Evolutionary conservation across 2,329 filamentous ascomycete species (phyloP).

Genomic region (Claviceps digitariae): DNA sequence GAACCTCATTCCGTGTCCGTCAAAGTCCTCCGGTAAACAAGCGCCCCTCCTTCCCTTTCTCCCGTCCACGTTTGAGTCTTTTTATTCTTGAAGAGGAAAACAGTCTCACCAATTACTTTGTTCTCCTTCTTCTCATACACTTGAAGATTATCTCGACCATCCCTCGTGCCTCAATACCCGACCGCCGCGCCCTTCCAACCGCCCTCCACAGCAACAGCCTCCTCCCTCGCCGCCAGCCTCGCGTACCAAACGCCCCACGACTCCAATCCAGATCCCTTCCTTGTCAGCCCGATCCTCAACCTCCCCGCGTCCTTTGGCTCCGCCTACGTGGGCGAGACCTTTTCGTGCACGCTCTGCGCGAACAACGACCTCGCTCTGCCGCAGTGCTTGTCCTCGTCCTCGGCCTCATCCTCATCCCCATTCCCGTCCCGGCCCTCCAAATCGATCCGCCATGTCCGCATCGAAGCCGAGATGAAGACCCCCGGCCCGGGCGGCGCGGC

Average conservation of each 20-base stretch:
- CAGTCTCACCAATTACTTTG: background rate
- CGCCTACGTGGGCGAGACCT: conserved; percentile 89
- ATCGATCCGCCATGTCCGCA: conserved; percentile 60
- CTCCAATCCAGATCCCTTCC: conserved; percentile 40
- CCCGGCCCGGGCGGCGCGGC: conserved; percentile 43
- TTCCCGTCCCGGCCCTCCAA: conserved; percentile 23
- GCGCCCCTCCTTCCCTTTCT: too few relatives aligned
- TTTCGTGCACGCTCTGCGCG: conserved; percentile 88
- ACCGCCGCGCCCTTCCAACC: conserved; percentile 36
- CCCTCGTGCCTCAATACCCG: conserved; percentile 58
- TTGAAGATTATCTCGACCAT: conserved; percentile 67
- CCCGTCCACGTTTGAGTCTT: background rate
- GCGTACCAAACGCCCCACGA: conserved; percentile 42
- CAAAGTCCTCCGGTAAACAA: conserved; percentile 53
- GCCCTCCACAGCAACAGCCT: conserved; percentile 21
- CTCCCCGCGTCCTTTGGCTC: conserved; percentile 86
- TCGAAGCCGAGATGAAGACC: conserved; percentile 92
- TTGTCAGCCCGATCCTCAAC: conserved; percentile 56
- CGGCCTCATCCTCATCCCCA: background rate
- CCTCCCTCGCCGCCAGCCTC: conserved; percentile 48
- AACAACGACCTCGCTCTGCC: conserved; percentile 55
- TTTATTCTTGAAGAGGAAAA: too few relatives aligned
- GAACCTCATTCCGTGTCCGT: conserved; percentile 69
- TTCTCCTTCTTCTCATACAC: background rate
- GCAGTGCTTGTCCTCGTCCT: background rate